Conservation (phyloP, 2,329 filamentous ascomycete species). For the Sphaerulina vaccinii region DNA sequence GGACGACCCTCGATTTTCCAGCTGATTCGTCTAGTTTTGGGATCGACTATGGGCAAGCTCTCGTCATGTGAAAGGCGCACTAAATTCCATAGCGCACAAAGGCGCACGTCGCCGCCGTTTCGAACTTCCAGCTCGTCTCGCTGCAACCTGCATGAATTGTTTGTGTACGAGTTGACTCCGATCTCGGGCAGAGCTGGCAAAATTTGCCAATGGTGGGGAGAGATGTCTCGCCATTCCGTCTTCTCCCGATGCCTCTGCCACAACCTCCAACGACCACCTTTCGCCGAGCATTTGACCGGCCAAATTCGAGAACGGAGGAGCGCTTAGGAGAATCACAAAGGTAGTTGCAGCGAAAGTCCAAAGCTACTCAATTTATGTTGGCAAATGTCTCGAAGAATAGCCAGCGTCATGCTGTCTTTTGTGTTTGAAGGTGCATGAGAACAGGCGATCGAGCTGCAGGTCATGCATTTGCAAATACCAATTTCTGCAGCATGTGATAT, state of each 20-base stretch:
- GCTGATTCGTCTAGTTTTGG: background rate
- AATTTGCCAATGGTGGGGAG: slow-evolving; percentile 1
- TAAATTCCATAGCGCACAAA: slow-evolving; percentile 3
- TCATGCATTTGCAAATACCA: background rate
- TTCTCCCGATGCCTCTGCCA: slow-evolving; percentile 8
- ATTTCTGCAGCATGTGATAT: slow-evolving; percentile 9
- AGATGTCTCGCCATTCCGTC: slow-evolving; percentile 2
- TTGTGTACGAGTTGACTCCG: slow-evolving; percentile 3
- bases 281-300: slow-evolving; percentile 12
- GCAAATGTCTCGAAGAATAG: background rate
- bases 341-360: background rate
- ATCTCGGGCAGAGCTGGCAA: no score
- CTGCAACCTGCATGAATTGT: background rate
- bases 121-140: background rate
- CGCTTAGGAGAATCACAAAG: background rate
- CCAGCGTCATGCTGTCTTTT: slow-evolving; percentile 5
- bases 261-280: background rate
- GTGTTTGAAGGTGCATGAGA: background rate
- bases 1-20: background rate
- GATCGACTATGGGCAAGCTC: background rate
- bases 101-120: slow-evolving; percentile 2
- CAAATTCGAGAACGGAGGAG: background rate
- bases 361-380: slow-evolving; percentile 5
- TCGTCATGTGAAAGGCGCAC: slow-evolving; percentile 9
- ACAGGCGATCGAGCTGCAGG: background rate